Base-by-base conservation (phyloP, 2,329 filamentous ascomycete genomes). In the Botrytis cinerea region DNA sequence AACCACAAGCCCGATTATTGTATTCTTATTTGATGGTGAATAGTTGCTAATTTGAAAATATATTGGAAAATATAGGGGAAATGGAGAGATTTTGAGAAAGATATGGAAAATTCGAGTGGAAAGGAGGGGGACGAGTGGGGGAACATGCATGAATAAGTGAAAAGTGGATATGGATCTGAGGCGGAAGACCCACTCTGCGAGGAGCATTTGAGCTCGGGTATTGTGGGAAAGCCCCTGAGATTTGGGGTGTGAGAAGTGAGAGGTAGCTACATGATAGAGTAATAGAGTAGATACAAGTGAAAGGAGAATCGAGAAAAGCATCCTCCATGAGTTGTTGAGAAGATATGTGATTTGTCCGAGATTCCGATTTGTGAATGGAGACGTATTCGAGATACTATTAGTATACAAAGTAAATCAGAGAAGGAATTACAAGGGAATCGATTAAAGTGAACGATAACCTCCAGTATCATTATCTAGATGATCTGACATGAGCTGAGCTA, bases 31-130 rank as follows among this genome's bases (percentile, higher is more conserved):
- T 51, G 48, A n/a, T 51, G 25, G 22, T 5, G 0, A 0, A n/a
- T 28, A 28, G 28, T 0, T 0, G 0, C 6, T 0, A 14, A n/a
- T 16, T 8, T 54, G 2, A 0, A 0, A 3, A 54, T 54, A n/a
- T 54, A n/a, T n/a, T 14, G 1, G 6, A 51, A 4, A 32, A 3
- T 32, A 3, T 28, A 20, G 18, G 57, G 20, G 4, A 38, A 14
- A 2, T 8, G 9, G 4, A 61, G 20, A 7, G 20, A 32, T 59
- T 18, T 59, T 14, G 32, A 25, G 3, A 1, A 10, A 14, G 5
- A 38, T 25, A 14, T 35, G 32, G 32, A 25, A 10, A 8, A 8
- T 61, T 22, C 4, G 10, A 38, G 10, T 22, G 18, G 28, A 59
- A 59, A 59, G 18, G 32, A 25, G 9, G 59, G 59, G 22, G 59